Evolutionary conservation across 2,329 filamentous ascomycete species (phyloP).

Genomic region (Talaromyces albobiverticillius): DNA sequence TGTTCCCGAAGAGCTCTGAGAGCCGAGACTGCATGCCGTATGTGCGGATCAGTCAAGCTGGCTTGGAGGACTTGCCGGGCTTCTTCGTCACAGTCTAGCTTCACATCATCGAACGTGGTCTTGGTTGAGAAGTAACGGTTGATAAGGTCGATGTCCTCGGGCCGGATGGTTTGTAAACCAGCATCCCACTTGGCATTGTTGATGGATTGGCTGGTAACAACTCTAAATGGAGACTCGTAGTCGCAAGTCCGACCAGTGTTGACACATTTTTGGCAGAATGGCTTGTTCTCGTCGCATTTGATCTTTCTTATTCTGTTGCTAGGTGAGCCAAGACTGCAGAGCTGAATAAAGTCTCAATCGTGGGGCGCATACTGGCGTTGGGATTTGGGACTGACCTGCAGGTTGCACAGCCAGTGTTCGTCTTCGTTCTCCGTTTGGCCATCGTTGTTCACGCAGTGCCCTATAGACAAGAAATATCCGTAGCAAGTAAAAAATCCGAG

Average conservation of each 20-base stretch:
- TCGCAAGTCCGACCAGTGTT: slow-evolving; percentile 13
- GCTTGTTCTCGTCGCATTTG: slow-evolving; percentile 14
- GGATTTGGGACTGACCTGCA: slow-evolving; percentile 9
- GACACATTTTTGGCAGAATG: slow-evolving; percentile 10
- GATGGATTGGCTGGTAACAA: not conserved
- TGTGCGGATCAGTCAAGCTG: slow-evolving; percentile 11
- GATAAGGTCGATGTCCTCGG: slow-evolving; percentile 6
- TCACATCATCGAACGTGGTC: slow-evolving; percentile 8
- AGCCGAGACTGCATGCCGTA: slow-evolving; percentile 10
- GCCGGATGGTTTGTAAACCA: not conserved
- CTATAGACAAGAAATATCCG: not conserved
- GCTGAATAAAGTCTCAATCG: not conserved
- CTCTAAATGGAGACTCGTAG: slow-evolving; percentile 7
- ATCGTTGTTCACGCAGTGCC: not conserved
- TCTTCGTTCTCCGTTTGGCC: slow-evolving; percentile 7
- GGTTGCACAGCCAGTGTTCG: slow-evolving; percentile 10
- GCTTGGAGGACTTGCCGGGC: slow-evolving; percentile 9
- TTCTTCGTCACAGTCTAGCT: slow-evolving; percentile 10
- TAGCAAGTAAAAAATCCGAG: not conserved
- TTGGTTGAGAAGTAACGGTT: slow-evolving; percentile 11
- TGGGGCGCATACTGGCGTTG: not conserved
- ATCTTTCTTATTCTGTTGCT: slow-evolving; percentile 4
- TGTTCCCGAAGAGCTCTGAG: slow-evolving; percentile 9
- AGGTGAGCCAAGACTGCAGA: no score
- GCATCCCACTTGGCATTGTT: not conserved